These are phyloP conservation scores for Sporormia fimetaria DNA, from an alignment of 495 filamentous ascomycete genomes.

Conservation along the genomic window DNA sequence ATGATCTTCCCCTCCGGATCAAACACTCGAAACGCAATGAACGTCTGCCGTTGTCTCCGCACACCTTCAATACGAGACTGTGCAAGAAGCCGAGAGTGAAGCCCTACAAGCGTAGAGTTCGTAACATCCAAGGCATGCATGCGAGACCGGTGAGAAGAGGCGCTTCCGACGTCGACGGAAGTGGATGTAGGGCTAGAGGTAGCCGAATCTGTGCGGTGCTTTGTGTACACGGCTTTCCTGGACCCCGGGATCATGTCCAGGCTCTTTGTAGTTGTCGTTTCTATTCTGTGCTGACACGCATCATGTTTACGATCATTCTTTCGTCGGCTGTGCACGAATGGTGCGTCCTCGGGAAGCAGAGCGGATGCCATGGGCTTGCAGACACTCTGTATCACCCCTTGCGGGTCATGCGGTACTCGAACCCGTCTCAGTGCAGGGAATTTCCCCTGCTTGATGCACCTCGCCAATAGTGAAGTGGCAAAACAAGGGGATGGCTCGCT, in stretches of 20 bases:
- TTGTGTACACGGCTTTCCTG: neutral
- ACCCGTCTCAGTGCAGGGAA: constrained; percentile 61
- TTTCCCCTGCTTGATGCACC: constrained; percentile 53
- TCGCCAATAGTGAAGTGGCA: constrained; percentile 62
- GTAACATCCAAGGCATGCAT: no score
- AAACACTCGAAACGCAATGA: constrained; percentile 47
- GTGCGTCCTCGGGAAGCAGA: constrained; percentile 11
- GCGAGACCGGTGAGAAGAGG: no score
- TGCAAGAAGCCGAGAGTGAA: constrained; percentile 24
- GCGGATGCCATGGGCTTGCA: constrained; percentile 27
- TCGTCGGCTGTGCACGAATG: constrained; percentile 9
- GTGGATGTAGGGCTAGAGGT: neutral
- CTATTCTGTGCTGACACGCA: neutral
- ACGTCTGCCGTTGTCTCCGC: constrained; percentile 37
- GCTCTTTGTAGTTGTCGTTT: neutral
- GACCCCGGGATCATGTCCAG: neutral
- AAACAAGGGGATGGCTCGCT: constrained; percentile 65
- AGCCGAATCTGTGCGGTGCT: neutral
- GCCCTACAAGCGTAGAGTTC: neutral
- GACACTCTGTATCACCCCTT: constrained; percentile 27
- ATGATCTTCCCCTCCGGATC: constrained; percentile 31
- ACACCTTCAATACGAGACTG: constrained; percentile 42
- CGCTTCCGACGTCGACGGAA: no score
- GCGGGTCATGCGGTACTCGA: constrained; percentile 40
- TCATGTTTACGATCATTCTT: constrained; percentile 4